phyloP scores from a whole-genome alignment of 1,284 basidiomycete species.

The Microbotryum lychnidis-dioicae region DNA sequence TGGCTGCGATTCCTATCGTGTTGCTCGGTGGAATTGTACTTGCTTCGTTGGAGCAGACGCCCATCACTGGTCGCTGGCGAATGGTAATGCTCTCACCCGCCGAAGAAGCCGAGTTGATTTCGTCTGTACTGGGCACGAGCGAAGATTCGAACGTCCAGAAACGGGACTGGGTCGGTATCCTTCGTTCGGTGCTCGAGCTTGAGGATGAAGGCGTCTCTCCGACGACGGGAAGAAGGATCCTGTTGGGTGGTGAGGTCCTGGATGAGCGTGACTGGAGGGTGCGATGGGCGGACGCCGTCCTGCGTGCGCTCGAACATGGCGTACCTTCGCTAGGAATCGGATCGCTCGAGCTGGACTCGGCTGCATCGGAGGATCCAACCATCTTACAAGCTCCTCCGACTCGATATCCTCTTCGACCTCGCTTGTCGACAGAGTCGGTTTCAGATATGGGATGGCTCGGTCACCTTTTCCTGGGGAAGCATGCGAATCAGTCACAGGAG shows the following conservation, averaged over 20 bases:
- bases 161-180: constrained; percentile 34
- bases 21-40: constrained; percentile 27
- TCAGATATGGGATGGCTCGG: constrained; percentile 2
- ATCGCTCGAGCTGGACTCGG: background rate
- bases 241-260: constrained; percentile 34
- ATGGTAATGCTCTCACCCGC: constrained; percentile 31
- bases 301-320: constrained; percentile 28
- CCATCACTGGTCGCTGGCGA: constrained; percentile 32
- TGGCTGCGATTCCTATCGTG: constrained; percentile 16
- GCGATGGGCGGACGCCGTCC: constrained; percentile 27
- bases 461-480: constrained; percentile 14
- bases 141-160: background rate
- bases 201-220: constrained; percentile 24
- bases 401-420: constrained; percentile 10
- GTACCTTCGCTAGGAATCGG: constrained; percentile 7
- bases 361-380: background rate
- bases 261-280: constrained; percentile 32
- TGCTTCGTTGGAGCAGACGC: constrained; percentile 30
- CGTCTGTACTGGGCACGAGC: constrained; percentile 6
- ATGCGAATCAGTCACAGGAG: background rate
- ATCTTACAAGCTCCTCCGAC: constrained; percentile 19
- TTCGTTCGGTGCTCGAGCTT: constrained; percentile 28
- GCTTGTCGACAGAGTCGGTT: background rate
- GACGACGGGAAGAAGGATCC: constrained; percentile 12
- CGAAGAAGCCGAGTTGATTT: constrained; percentile 31